phyloP scores from a whole-genome alignment of 1,284 basidiomycete genomes.

The Schizopora paradoxa region DNA sequence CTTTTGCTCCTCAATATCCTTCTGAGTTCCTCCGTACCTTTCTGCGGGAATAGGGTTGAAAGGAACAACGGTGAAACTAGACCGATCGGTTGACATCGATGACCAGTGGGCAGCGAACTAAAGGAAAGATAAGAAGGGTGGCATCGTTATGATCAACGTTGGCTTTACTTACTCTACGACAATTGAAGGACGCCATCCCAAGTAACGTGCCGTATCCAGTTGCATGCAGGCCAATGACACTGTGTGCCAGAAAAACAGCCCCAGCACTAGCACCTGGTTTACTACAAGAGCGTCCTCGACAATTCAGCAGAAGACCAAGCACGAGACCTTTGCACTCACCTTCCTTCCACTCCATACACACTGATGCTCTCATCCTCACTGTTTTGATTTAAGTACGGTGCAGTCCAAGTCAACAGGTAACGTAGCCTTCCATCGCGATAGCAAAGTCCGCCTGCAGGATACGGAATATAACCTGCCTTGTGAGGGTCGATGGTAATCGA shows the following conservation, averaged over 20 bases:
- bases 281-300: no score
- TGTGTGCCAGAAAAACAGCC: conserved; percentile 32
- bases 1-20: conserved; percentile 29
- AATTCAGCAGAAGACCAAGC: background rate
- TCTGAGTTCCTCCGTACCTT: conserved; percentile 2
- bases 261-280: conserved; percentile 40
- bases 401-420: conserved; percentile 37
- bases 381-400: conserved; percentile 31
- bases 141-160: background rate
- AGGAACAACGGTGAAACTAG: conserved; percentile 32
- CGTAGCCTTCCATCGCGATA: conserved; percentile 38
- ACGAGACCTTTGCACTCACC: conserved; percentile 24
- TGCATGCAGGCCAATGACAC: conserved; percentile 34
- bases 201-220: conserved; percentile 34
- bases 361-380: conserved; percentile 33
- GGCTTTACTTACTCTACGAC: conserved; percentile 26
- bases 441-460: conserved; percentile 39
- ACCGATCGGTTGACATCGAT: conserved; percentile 31
- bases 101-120: conserved; percentile 35
- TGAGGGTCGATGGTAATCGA: conserved; percentile 44
- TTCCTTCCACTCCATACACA: conserved; percentile 41
- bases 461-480: conserved; percentile 40
- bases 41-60: conserved; percentile 35
- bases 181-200: conserved; percentile 34
- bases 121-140: background rate